Evolutionary conservation across 23 red algal species (phyloP).

Genomic region (Agarophyton chilense): DNA sequence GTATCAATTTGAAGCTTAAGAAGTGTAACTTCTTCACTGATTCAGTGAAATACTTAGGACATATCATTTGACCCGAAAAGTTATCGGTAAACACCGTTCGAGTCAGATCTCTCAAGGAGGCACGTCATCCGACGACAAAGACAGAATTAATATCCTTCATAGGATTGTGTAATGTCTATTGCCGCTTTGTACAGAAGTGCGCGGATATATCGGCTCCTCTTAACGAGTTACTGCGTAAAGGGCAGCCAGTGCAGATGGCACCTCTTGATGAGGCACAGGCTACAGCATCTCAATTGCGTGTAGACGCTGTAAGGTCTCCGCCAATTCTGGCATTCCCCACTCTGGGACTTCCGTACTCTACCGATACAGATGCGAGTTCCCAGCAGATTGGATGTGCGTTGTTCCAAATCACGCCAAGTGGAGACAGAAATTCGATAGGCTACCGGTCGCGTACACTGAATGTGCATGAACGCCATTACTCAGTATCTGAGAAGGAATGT

Average conservation of each 20-base stretch:
- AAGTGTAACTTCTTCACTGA: not conserved
- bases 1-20: not conserved
- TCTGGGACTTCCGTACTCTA: not conserved
- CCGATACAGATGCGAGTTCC: not conserved
- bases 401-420: not conserved
- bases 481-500: no score
- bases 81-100: not conserved
- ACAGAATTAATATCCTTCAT: not conserved
- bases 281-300: not conserved
- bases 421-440: not conserved
- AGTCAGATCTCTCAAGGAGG: not conserved
- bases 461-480: no score
- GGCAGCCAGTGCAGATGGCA: not conserved
- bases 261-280: not conserved
- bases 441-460: not conserved
- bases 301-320: not conserved
- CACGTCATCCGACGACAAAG: not conserved
- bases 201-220: not conserved
- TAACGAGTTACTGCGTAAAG: not conserved
- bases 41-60: not conserved
- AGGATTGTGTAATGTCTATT: conserved; percentile 1
- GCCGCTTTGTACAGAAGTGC: not conserved
- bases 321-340: not conserved
- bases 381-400: not conserved
- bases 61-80: not conserved